Evolutionary conservation across 2,329 filamentous ascomycete species (phyloP).

Genomic region (Diaporthe sp.): DNA sequence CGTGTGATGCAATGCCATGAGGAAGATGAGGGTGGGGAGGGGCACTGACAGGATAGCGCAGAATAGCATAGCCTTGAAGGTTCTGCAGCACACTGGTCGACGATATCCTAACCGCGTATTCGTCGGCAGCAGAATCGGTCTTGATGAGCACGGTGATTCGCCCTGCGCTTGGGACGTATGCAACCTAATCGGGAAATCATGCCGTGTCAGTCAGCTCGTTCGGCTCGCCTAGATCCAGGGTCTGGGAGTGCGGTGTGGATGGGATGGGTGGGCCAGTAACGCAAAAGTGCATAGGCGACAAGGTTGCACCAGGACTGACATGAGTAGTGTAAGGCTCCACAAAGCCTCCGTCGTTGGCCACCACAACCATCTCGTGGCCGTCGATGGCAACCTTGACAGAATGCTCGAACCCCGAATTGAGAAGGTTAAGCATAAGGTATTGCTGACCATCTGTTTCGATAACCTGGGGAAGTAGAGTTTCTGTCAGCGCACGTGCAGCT

Average conservation of each 20-base stretch:
- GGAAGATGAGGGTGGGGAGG: too few relatives aligned
- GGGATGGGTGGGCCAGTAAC: background rate
- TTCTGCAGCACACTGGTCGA: conserved; percentile 47
- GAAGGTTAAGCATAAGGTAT: conserved; percentile 44
- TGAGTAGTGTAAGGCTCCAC: conserved; percentile 39
- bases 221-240: background rate
- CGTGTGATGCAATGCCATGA: background rate
- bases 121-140: conserved; percentile 40
- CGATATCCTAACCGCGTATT: conserved; percentile 45
- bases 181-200: background rate
- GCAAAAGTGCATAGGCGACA: background rate
- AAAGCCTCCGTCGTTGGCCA: conserved; percentile 47
- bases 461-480: conserved; percentile 23
- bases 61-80: conserved; percentile 44
- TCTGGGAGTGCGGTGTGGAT: background rate
- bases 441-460: conserved; percentile 41
- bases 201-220: background rate
- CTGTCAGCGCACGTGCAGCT: background rate
- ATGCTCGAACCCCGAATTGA: conserved; percentile 44
- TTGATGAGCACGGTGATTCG: conserved; percentile 45
- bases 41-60: conserved; percentile 41
- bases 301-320: background rate
- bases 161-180: conserved; percentile 44
- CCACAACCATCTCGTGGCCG: conserved; percentile 45
- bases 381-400: conserved; percentile 43